Evolutionary conservation across 140 eudicot species (phyloP).

Genomic region (Erigeron philadelphicus): DNA sequence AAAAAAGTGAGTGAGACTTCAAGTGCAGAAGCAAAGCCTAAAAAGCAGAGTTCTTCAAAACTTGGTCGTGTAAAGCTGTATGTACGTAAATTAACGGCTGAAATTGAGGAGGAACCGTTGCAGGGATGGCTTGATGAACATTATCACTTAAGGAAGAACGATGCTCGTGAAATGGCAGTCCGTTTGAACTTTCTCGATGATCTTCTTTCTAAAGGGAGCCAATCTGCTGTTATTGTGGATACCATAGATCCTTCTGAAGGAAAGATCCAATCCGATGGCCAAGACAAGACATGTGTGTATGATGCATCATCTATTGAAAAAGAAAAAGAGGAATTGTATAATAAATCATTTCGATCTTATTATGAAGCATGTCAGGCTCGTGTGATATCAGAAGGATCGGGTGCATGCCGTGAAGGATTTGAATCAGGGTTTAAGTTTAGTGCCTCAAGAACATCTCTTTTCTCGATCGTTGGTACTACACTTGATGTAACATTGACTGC

Average conservation of each 20-base stretch:
- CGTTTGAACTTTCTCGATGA: constrained; percentile 72
- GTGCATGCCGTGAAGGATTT: constrained; percentile 74
- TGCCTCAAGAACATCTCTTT: constrained; percentile 60
- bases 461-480: constrained; percentile 61
- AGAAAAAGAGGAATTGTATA: constrained; percentile 62
- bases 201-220: constrained; percentile 40
- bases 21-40: constrained; percentile 41
- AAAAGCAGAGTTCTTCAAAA: constrained; percentile 58
- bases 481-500: constrained; percentile 59
- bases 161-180: constrained; percentile 83
- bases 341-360: constrained; percentile 68
- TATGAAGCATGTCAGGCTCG: constrained; percentile 68
- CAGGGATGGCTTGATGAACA: constrained; percentile 99
- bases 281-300: constrained; percentile 44
- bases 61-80: constrained; percentile 66
- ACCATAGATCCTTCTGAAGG: constrained; percentile 38
- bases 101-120: constrained; percentile 88
- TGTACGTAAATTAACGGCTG: constrained; percentile 66
- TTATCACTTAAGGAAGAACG: constrained; percentile 62
- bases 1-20: constrained; percentile 41
- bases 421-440: constrained; percentile 79
- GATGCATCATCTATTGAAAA: constrained; percentile 58
- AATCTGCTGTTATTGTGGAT: constrained; percentile 39
- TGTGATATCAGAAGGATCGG: constrained; percentile 68
- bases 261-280: constrained; percentile 38